Percentiles rank a stretch among this genome's conserved stretches.
Evolutionary conservation across 805 yeast species (phyloP).

Genomic region (Zygosaccharomyces rouxii): DNA sequence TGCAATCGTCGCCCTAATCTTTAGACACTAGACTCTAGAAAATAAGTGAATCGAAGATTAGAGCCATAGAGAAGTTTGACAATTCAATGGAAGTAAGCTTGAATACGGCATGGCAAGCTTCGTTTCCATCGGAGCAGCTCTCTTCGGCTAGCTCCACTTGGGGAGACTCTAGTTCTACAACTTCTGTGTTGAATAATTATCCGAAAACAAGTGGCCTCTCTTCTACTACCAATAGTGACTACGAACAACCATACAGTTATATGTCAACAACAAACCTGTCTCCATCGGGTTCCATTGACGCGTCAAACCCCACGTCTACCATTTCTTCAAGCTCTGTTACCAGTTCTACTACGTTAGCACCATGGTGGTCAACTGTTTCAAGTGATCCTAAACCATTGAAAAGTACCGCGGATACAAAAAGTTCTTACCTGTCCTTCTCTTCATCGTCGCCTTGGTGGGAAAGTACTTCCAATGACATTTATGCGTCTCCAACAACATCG

Average conservation of each 20-base stretch:
- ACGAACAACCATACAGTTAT: neutral
- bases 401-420: neutral
- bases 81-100: constrained; percentile 4
- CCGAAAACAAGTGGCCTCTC: neutral
- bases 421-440: neutral
- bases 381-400: neutral
- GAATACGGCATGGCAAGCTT: neutral
- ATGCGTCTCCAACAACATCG: neutral
- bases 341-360: constrained; percentile 1
- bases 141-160: neutral
- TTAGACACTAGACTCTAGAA: neutral
- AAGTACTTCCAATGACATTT: neutral
- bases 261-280: neutral
- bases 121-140: constrained; percentile 4
- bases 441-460: neutral
- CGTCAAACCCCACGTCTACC: neutral
- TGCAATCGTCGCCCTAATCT: neutral
- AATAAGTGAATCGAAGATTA: neutral
- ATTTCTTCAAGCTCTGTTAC: neutral
- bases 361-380: neutral
- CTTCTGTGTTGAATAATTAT: neutral
- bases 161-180: neutral
- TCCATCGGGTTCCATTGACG: neutral
- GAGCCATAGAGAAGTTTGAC: neutral
- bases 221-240: neutral